These are phyloP conservation scores for Endocalyx cinctus DNA, from an alignment of 2,329 filamentous ascomycete species.

Conservation along the genomic window DNA sequence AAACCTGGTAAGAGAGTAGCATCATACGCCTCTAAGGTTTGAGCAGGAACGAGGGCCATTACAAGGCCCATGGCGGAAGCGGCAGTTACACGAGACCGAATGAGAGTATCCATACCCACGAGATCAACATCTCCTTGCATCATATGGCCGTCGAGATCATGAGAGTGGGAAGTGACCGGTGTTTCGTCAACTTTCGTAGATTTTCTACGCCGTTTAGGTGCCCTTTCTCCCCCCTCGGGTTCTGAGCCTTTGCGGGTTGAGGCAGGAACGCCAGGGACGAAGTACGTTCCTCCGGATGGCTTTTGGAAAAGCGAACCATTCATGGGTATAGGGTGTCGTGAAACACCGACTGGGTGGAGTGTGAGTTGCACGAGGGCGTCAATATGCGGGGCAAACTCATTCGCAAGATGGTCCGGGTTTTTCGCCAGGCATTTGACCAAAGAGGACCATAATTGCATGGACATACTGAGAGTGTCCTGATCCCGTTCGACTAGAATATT, in stretches of 20 bases:
- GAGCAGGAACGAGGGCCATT: conserved; percentile 70
- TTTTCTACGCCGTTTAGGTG: conserved; percentile 73
- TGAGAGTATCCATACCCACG: conserved; percentile 81
- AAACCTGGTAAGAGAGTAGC: conserved; percentile 62
- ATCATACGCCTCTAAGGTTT: conserved; percentile 59
- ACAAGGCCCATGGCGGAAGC: conserved; percentile 81
- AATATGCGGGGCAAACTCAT: conserved; percentile 71
- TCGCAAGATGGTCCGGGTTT: conserved; percentile 59
- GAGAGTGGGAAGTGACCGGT: conserved; percentile 59
- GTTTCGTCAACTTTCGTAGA: conserved; percentile 76
- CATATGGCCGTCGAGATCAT: conserved; percentile 97
- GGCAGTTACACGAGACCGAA: conserved; percentile 84
- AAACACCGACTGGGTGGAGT: conserved; percentile 86
- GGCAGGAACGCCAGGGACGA: conserved; percentile 41
- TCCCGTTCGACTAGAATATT: conserved; percentile 93
- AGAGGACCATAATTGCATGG: conserved; percentile 81
- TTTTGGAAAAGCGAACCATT: conserved; percentile 85
- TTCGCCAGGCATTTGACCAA: conserved; percentile 66
- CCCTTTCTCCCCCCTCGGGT: conserved; percentile 54
- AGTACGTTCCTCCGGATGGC: conserved; percentile 83
- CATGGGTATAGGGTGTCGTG: conserved; percentile 88
- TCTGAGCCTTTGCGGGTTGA: conserved; percentile 46
- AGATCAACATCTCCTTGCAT: conserved; percentile 95
- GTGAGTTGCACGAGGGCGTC: conserved; percentile 79
- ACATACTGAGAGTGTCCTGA: conserved; percentile 73